Evolutionary conservation across 1,284 basidiomycete species (phyloP), one percentile per base, ranked within the genome.

Genomic region (Chalciporus sp.): DNA sequence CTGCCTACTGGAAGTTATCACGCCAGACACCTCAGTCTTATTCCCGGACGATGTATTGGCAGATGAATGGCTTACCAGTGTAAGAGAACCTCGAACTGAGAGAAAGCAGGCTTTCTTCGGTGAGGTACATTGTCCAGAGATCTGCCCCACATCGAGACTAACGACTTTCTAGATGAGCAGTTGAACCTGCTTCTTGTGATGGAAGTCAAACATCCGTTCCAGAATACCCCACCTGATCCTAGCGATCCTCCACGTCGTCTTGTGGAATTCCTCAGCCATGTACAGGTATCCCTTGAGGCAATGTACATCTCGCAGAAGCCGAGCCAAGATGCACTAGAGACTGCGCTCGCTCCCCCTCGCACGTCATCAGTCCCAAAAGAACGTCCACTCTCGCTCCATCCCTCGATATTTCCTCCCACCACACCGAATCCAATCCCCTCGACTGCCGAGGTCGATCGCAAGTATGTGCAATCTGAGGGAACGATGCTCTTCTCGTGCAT

Each of bases 271-370:
- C 74, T 94, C 26, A 74, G 83, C 1, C 86, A 88, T 64, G 70
- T 90, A 4, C 88, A 94, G 72, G 75, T 94, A 20, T 84, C 91
- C 1, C 79, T 92, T 41, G 90, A 93, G 43, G 88, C 90, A 0
- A 84, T 84, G 1, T 94, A 94, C 67, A 90, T 94, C 35, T 85
- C 91, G 2, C 77, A 76, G 53, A 72, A 73, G 27, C 76, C 58
- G 47, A 55, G 46, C 43, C 58, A 60, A 31, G 51, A 60, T 39
- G 47, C 51, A 23, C 61, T 71, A 4, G 68, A 73, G 9, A 69
- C 73, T 23, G 69, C 74, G n/a, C 69, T 77, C n/a, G 73, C 76
- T 11, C 81, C 81, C 45, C 80, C 83, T 31, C 76, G 80, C 6
- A 73, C 75, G 2, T 72, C 74, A 3, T 75, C 78, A 16, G 61